phyloP scores from a whole-genome alignment of 495 filamentous ascomycete species.

The Margaritispora aquatica region DNA sequence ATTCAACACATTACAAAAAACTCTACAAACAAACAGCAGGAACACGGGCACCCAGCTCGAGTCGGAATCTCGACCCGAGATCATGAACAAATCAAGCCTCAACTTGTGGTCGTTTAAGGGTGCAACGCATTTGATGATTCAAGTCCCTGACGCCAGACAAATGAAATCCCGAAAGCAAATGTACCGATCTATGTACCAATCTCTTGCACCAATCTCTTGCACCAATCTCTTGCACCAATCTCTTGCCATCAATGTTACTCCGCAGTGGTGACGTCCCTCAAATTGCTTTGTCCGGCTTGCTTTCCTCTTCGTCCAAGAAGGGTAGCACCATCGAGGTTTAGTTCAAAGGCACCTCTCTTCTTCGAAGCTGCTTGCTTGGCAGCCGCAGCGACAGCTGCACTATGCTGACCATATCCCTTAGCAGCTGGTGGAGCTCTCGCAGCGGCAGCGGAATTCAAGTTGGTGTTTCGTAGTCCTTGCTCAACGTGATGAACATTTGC shows the following conservation, averaged over 20 bases:
- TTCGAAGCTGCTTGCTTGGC: constrained; percentile 72
- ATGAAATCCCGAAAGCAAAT: no score
- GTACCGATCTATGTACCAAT: no score
- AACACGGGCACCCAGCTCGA: no score
- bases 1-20: no score
- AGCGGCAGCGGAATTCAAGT: constrained; percentile 52
- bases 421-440: constrained; percentile 38
- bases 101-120: no score
- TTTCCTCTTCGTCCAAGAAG: constrained; percentile 72
- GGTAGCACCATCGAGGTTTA: constrained; percentile 84
- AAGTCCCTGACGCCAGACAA: no score
- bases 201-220: not conserved
- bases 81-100: no score
- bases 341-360: constrained; percentile 71
- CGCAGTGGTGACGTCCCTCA: constrained; percentile 11
- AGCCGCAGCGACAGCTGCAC: constrained; percentile 66
- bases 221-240: not conserved
- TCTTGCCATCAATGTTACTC: not conserved
- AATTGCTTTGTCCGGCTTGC: constrained; percentile 28
- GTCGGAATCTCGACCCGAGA: no score
- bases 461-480: constrained; percentile 76
- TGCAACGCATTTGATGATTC: no score
- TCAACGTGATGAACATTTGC: constrained; percentile 73
- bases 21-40: no score
- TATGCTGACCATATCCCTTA: constrained; percentile 78